Percentiles rank a stretch among this genome's conserved stretches.
Evolutionary conservation across 164 flowering plant genomes (phyloP).

Genomic region (Tetracentron sinense): DNA sequence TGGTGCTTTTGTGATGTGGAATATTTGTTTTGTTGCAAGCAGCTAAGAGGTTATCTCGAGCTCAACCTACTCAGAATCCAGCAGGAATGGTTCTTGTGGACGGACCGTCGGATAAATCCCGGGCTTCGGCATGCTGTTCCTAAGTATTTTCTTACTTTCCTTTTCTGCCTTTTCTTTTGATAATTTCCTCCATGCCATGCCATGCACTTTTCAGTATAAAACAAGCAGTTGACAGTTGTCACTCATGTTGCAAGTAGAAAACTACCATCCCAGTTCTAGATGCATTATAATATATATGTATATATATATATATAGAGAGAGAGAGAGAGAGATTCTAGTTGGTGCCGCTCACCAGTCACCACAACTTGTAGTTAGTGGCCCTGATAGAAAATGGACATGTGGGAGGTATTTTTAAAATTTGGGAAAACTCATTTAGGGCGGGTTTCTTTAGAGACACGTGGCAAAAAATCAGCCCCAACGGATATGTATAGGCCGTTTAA

Average conservation of each 20-base stretch:
- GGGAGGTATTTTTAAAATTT: too few species aligned
- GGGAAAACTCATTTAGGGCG: too few species aligned
- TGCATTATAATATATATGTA: too few species aligned
- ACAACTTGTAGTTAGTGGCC: too few species aligned
- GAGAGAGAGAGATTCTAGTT: background rate
- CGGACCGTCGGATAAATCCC: constrained; percentile 54
- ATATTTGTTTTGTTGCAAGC: constrained; percentile 14
- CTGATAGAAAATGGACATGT: too few species aligned
- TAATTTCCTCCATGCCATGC: background rate
- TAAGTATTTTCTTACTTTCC: constrained; percentile 22
- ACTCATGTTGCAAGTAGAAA: background rate
- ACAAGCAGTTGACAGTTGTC: too few species aligned
- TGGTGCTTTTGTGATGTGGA: background rate
- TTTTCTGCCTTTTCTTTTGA: background rate
- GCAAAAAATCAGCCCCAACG: too few species aligned
- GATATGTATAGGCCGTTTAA: too few species aligned
- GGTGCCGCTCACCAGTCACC: background rate
- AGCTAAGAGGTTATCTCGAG: constrained; percentile 72
- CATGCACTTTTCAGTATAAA: background rate
- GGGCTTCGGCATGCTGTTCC: constrained; percentile 59
- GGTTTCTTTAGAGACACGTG: too few species aligned
- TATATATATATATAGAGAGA: too few species aligned
- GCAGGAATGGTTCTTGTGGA: constrained; percentile 79
- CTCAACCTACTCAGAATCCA: constrained; percentile 72
- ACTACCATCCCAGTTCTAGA: background rate